Conservation (phyloP, 2,329 filamentous ascomycete genomes). For the Botryotinia globosa region DNA sequence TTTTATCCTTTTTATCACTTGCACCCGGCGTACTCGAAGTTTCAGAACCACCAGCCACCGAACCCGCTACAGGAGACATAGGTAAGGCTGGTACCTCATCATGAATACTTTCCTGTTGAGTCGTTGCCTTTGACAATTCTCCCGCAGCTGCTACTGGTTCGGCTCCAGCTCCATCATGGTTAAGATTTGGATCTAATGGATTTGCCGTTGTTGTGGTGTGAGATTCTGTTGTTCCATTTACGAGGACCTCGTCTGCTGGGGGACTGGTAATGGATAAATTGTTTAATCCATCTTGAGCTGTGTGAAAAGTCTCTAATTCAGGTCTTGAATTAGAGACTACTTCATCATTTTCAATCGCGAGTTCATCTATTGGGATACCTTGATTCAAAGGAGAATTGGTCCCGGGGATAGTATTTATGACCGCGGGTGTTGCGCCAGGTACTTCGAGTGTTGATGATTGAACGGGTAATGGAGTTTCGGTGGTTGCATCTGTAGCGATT, state of each 20-base stretch:
- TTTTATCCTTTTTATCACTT: conserved; percentile 12
- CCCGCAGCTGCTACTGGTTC: neutral
- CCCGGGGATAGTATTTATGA: conserved; percentile 9
- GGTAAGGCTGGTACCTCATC: neutral
- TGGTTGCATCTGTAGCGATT: neutral
- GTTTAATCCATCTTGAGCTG: conserved; percentile 26
- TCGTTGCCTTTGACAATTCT: conserved; percentile 10
- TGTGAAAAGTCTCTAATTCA: conserved; percentile 30
- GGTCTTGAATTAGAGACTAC: conserved; percentile 27
- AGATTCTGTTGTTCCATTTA: conserved; percentile 19
- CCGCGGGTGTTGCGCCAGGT: conserved; percentile 22
- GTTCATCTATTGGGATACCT: neutral
- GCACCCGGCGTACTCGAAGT: neutral
- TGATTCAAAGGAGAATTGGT: neutral
- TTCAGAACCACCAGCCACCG: neutral
- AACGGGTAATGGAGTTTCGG: neutral
- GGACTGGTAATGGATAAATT: conserved; percentile 27
- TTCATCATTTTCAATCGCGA: conserved; percentile 28
- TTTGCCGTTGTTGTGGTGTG: neutral
- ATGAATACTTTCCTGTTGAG: conserved; percentile 13
- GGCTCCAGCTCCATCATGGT: neutral
- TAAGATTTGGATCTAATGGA: neutral
- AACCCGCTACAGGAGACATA: neutral
- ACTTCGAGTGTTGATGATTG: conserved; percentile 21
- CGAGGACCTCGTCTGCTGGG: conserved; percentile 22